Percentiles rank a stretch among this genome's conserved stretches.
phyloP scores from a whole-genome alignment of 352 stramenopile genomes.

The Phytopythium vexans region DNA sequence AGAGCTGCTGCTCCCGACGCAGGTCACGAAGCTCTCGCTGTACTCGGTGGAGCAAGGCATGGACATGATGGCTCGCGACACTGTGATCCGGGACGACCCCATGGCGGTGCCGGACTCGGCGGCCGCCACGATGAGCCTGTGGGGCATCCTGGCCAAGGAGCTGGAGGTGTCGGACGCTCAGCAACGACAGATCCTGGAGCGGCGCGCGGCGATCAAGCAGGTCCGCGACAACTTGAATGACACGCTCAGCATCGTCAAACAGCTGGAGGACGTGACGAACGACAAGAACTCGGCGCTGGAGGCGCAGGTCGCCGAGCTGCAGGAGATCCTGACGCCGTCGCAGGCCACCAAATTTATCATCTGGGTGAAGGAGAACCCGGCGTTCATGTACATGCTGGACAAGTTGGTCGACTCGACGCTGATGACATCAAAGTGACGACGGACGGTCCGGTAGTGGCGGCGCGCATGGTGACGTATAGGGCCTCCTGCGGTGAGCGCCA shows the following conservation, averaged over 20 bases:
- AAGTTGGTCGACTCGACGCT: conserved; percentile 73
- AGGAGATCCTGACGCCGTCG: conserved; percentile 72
- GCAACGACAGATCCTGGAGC: conserved; percentile 62
- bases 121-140: conserved; percentile 60
- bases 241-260: conserved; percentile 61
- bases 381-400: conserved; percentile 87
- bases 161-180: conserved; percentile 66
- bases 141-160: conserved; percentile 67
- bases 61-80: conserved; percentile 57
- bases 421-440: background rate
- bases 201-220: conserved; percentile 51
- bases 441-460: too few species aligned
- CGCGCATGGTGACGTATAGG: too few species aligned
- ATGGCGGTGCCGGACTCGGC: conserved; percentile 46
- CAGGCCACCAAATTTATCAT: conserved; percentile 86
- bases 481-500: too few species aligned
- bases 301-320: conserved; percentile 59
- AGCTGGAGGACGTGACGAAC: conserved; percentile 67
- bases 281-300: conserved; percentile 80
- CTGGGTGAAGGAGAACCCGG: conserved; percentile 83
- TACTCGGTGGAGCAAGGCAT: conserved; percentile 73
- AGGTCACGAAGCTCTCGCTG: conserved; percentile 76
- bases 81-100: conserved; percentile 55
- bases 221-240: conserved; percentile 71
- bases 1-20: conserved; percentile 69